Evolutionary conservation across 2,329 filamentous ascomycete species (phyloP).

Genomic region (Neurospora sp.): DNA sequence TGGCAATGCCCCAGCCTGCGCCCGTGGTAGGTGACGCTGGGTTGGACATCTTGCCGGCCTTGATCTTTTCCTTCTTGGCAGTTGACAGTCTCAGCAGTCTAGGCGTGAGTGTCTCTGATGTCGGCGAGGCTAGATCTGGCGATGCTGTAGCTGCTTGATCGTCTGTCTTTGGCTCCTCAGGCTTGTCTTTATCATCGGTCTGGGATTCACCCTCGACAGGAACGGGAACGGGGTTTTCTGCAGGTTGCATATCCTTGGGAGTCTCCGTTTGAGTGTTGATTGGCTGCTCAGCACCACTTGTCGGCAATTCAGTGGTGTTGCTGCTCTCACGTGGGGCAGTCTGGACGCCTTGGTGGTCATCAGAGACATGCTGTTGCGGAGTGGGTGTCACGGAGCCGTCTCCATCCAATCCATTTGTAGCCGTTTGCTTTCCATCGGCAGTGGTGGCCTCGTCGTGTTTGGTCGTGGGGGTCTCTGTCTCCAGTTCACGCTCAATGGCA

Average conservation of each 20-base stretch:
- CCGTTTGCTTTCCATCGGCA: background rate
- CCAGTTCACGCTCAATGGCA: background rate
- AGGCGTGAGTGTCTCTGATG: background rate
- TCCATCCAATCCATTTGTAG: background rate
- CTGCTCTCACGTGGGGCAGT: conserved; percentile 2
- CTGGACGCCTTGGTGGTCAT: conserved; percentile 7
- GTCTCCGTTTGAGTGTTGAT: background rate
- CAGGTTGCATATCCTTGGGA: background rate
- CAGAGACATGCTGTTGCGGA: background rate
- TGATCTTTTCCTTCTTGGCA: background rate
- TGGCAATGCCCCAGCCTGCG: background rate
- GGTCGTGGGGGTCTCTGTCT: background rate
- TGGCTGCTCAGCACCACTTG: conserved; percentile 4
- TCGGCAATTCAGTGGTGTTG: conserved; percentile 3
- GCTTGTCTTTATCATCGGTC: background rate
- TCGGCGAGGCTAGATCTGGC: background rate
- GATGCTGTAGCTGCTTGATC: background rate
- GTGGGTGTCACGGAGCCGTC: background rate
- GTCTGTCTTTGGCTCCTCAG: background rate
- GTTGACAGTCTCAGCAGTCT: background rate
- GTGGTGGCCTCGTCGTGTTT: background rate
- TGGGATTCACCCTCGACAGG: background rate
- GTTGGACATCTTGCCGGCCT: background rate
- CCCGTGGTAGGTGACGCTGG: background rate
- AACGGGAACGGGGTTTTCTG: background rate